Evolutionary conservation across 2,329 filamentous ascomycete species (phyloP).

Genomic region (Stachybotrys echinatus): DNA sequence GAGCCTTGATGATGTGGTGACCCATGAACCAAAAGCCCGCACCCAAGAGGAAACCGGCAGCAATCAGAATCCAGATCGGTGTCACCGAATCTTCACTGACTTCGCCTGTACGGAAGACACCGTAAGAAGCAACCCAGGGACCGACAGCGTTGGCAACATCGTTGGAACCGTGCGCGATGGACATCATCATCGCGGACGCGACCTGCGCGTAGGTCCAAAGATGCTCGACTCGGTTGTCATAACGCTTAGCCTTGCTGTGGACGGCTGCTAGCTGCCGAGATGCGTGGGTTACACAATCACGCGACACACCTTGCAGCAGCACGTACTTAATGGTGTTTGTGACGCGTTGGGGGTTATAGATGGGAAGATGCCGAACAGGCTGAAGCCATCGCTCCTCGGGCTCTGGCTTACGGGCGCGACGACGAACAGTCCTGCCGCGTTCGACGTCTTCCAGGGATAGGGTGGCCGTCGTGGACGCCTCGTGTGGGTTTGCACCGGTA

Average conservation of each 20-base stretch:
- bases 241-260: conserved; percentile 28
- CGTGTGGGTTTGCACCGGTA: neutral
- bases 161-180: conserved; percentile 38
- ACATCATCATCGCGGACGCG: conserved; percentile 32
- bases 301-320: conserved; percentile 14
- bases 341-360: conserved; percentile 6
- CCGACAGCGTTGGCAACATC: conserved; percentile 36
- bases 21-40: conserved; percentile 34
- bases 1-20: conserved; percentile 30
- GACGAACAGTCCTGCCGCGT: neutral
- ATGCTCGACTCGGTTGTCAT: conserved; percentile 41
- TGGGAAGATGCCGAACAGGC: conserved; percentile 9
- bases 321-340: conserved; percentile 13
- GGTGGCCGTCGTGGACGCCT: neutral
- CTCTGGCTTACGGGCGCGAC: neutral
- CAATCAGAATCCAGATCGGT: conserved; percentile 31
- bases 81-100: conserved; percentile 22
- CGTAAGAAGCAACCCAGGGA: conserved; percentile 31
- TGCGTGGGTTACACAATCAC: conserved; percentile 11
- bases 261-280: conserved; percentile 1
- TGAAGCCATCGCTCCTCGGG: conserved; percentile 8
- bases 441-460: neutral
- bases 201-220: conserved; percentile 40
- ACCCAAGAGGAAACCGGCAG: conserved; percentile 29
- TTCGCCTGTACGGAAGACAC: conserved; percentile 23